These are phyloP conservation scores for Citrus sinensis DNA, from an alignment of 345 rosid genomes.

Conservation along the genomic window DNA sequence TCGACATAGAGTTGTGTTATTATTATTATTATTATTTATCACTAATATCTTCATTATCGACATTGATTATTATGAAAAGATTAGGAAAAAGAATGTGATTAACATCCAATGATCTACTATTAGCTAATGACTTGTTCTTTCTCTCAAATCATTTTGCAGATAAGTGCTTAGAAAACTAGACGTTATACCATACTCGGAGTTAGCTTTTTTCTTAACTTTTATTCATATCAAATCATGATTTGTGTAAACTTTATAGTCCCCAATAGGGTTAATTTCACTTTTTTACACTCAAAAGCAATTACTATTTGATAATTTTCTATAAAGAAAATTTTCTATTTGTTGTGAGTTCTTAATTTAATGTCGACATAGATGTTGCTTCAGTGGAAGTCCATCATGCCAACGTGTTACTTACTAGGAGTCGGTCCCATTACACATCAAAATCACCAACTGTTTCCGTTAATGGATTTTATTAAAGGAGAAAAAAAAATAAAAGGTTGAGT, in stretches of 20 bases:
- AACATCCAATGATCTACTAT: neutral
- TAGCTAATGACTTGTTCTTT: neutral
- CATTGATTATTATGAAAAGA: neutral
- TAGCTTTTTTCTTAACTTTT: neutral
- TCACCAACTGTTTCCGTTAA: constrained; percentile 33
- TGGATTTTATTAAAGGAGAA: constrained; percentile 5
- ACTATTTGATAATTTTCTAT: neutral
- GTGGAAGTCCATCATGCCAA: constrained; percentile 33
- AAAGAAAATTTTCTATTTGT: neutral
- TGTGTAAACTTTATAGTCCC: neutral
- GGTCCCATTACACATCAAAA: constrained; percentile 19
- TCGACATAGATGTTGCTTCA: constrained; percentile 12
- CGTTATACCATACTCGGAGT: neutral
- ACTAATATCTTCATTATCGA: neutral
- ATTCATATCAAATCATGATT: constrained; percentile 3
- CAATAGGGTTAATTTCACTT: neutral
- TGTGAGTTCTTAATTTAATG: neutral
- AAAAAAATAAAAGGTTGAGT: constrained; percentile 5
- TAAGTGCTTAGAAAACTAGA: neutral
- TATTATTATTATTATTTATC: neutral
- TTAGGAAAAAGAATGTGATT: neutral
- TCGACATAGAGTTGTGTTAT: neutral
- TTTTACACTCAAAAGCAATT: neutral
- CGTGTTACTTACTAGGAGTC: constrained; percentile 27
- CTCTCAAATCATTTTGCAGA: neutral